Evolutionary conservation across 768 basidiomycete species (phyloP).

Genomic region (Mycena capillaripes): DNA sequence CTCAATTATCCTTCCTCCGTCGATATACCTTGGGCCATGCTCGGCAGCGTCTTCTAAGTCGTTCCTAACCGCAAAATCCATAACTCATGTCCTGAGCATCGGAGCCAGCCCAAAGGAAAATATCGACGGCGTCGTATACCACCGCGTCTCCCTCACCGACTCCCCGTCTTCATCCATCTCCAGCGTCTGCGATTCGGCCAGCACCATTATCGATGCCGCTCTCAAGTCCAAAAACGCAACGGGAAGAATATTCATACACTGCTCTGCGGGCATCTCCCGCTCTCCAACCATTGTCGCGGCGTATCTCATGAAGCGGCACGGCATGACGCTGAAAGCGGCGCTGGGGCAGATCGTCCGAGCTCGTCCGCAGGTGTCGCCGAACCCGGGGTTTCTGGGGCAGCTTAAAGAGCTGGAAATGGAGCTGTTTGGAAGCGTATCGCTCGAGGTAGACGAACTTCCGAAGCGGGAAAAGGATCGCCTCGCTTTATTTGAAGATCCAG

Average conservation of each 20-base stretch:
- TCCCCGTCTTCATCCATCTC: conserved; percentile 45
- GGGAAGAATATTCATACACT: conserved; percentile 59
- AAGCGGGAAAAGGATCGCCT: conserved; percentile 48
- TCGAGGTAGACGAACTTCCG: conserved; percentile 55
- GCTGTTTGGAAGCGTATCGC: conserved; percentile 43
- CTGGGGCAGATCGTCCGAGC: conserved; percentile 50
- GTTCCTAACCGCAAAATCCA: conserved; percentile 50
- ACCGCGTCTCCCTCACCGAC: conserved; percentile 56
- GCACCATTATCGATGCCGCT: conserved; percentile 47
- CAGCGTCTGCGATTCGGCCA: conserved; percentile 44
- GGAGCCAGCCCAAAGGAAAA: conserved; percentile 49
- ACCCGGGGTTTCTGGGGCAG: conserved; percentile 59
- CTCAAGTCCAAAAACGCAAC: conserved; percentile 39
- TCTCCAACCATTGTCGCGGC: conserved; percentile 57
- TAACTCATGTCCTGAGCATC: conserved; percentile 59
- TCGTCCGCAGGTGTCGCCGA: conserved; percentile 56
- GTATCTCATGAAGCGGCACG: conserved; percentile 54
- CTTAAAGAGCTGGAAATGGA: conserved; percentile 53
- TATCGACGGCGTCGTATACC: conserved; percentile 50
- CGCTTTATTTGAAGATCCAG: conserved; percentile 47
- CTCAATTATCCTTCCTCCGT: not conserved
- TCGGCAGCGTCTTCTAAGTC: conserved; percentile 52
- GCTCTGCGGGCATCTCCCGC: conserved; percentile 61
- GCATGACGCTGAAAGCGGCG: conserved; percentile 54
- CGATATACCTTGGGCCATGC: conserved; percentile 52